Percentiles rank a stretch among this genome's conserved stretches.
These are phyloP conservation scores for Boechera divaricarpa DNA, from an alignment of 345 rosid species.

Conservation along the genomic window DNA sequence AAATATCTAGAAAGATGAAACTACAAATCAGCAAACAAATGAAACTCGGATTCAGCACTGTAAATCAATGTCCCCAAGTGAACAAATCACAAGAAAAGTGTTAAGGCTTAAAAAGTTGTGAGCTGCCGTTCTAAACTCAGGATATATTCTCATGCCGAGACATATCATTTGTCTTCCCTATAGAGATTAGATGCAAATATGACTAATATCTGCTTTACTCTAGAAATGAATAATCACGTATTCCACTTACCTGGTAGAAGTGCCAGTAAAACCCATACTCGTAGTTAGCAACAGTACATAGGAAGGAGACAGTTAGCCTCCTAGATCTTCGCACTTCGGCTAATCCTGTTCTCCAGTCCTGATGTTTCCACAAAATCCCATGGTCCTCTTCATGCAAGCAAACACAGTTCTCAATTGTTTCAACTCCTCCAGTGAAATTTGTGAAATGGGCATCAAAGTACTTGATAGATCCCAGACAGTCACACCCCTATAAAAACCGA, in stretches of 20 bases:
- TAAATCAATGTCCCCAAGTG: constrained; percentile 22
- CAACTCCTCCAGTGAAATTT: constrained; percentile 90
- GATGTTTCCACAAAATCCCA: constrained; percentile 94
- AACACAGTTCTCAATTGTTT: constrained; percentile 88
- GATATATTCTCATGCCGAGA: constrained; percentile 1
- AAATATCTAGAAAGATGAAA: constrained; percentile 16
- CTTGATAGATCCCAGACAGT: constrained; percentile 85
- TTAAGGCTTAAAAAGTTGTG: neutral
- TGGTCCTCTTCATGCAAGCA: constrained; percentile 96
- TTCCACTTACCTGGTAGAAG: constrained; percentile 79
- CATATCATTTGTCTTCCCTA: neutral
- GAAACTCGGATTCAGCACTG: constrained; percentile 6
- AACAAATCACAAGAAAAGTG: constrained; percentile 16
- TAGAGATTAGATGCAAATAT: constrained; percentile 2
- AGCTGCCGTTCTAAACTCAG: constrained; percentile 24
- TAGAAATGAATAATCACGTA: constrained; percentile 17
- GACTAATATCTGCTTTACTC: constrained; percentile 16
- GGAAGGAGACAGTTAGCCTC: constrained; percentile 78
- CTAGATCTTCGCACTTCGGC: constrained; percentile 95
- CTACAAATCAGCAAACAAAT: constrained; percentile 8
- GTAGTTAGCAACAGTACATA: constrained; percentile 90
- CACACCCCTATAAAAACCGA: constrained; percentile 66
- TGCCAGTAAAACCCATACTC: constrained; percentile 96
- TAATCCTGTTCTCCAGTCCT: constrained; percentile 96
- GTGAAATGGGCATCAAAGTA: constrained; percentile 93